phyloP scores from a whole-genome alignment of 2,329 filamentous ascomycete species.

The Talaromyces sp. region DNA sequence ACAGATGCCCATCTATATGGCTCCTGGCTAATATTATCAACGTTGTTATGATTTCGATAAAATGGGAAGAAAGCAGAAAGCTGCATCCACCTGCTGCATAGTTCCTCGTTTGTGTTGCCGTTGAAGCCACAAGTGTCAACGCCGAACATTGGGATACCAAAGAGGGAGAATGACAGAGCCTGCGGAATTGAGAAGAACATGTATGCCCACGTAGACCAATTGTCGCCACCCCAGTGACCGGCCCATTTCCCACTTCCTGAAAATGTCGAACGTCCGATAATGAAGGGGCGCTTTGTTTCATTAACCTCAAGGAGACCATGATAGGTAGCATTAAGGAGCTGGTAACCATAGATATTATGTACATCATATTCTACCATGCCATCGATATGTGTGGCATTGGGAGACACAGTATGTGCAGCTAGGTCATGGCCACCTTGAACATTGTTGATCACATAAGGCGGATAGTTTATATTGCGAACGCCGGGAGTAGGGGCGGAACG shows the following conservation, averaged over 20 bases:
- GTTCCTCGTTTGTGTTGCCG: slow-evolving; percentile 67
- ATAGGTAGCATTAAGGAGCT: slow-evolving; percentile 77
- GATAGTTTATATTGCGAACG: slow-evolving; percentile 68
- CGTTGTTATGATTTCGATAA: slow-evolving; percentile 74
- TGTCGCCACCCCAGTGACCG: slow-evolving; percentile 83
- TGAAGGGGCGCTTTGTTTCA: slow-evolving; percentile 73
- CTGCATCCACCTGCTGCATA: slow-evolving; percentile 76
- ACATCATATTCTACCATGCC: slow-evolving; percentile 78
- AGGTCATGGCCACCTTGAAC: slow-evolving; percentile 66
- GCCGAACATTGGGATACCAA: slow-evolving; percentile 77
- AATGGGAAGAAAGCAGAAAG: slow-evolving; percentile 75
- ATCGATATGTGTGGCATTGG: slow-evolving; percentile 76
- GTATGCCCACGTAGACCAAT: slow-evolving; percentile 69
- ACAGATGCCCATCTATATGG: slow-evolving; percentile 72
- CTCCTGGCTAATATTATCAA: slow-evolving; percentile 66
- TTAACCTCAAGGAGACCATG: slow-evolving; percentile 66
- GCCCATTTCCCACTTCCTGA: slow-evolving; percentile 74
- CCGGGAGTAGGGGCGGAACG: slow-evolving; percentile 65
- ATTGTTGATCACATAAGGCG: slow-evolving; percentile 77
- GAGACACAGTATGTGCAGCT: slow-evolving; percentile 71
- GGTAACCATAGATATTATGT: slow-evolving; percentile 77
- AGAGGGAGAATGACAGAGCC: slow-evolving; percentile 73
- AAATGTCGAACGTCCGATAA: slow-evolving; percentile 82
- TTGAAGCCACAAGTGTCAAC: slow-evolving; percentile 71
- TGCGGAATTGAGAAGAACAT: slow-evolving; percentile 79